phyloP scores from a whole-genome alignment of 2,329 filamentous ascomycete genomes.

The Westerdykella ornata region DNA sequence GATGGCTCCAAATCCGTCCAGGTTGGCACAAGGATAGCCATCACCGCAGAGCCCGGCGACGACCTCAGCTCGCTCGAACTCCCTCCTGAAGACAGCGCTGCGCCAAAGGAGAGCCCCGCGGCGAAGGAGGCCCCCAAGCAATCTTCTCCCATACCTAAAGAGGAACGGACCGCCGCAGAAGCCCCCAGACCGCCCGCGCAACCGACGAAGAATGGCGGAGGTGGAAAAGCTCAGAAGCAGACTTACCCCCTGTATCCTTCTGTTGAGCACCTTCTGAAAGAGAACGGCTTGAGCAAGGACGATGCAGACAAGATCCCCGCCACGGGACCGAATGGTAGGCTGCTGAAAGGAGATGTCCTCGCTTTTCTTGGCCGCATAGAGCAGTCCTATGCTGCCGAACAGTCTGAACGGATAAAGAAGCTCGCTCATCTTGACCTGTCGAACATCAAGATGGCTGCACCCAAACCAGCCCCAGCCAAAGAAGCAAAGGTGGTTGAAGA shows the following conservation, averaged over 20 bases:
- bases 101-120: slow-evolving; percentile 37
- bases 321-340: slow-evolving; percentile 77
- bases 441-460: slow-evolving; percentile 76
- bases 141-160: slow-evolving; percentile 23
- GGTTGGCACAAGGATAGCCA: slow-evolving; percentile 74
- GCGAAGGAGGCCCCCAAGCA: slow-evolving; percentile 21
- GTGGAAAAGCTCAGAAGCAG: slow-evolving; percentile 53
- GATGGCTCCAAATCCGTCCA: slow-evolving; percentile 71
- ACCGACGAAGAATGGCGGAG: slow-evolving; percentile 4
- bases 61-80: slow-evolving; percentile 69
- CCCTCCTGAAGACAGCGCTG: slow-evolving; percentile 57
- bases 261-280: slow-evolving; percentile 71
- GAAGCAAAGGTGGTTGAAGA: slow-evolving; percentile 39
- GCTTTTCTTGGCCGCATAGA: slow-evolving; percentile 78
- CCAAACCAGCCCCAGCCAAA: slow-evolving; percentile 41
- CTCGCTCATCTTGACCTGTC: slow-evolving; percentile 82
- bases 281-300: slow-evolving; percentile 67
- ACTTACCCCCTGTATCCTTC: slow-evolving; percentile 74
- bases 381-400: slow-evolving; percentile 61
- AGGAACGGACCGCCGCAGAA: slow-evolving; percentile 31
- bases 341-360: slow-evolving; percentile 93
- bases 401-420: slow-evolving; percentile 66
- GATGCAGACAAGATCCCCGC: slow-evolving; percentile 76
- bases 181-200: slow-evolving; percentile 29
- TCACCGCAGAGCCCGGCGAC: slow-evolving; percentile 74